Evolutionary conservation across 2,329 filamentous ascomycete genomes (phyloP).

Genomic region (Alternaria novae-zelandiae): DNA sequence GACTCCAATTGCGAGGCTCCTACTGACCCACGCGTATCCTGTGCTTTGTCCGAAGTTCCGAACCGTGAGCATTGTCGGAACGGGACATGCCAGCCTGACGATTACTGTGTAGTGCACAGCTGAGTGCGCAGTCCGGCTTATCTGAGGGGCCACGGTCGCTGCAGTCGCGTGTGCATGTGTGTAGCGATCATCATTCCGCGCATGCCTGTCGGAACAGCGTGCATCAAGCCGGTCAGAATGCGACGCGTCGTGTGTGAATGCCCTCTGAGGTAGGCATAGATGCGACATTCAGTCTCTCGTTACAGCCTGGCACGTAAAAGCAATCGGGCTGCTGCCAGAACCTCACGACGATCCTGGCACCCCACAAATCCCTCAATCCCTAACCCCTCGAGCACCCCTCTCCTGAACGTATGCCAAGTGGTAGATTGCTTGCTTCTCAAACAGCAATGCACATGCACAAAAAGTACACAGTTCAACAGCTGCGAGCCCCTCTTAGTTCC

Average conservation of each 20-base stretch:
- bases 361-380: background rate
- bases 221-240: background rate
- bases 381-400: background rate
- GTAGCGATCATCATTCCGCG: constrained; percentile 1
- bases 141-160: constrained; percentile 7
- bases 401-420: background rate
- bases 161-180: constrained; percentile 5
- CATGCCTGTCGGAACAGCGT: constrained; percentile 1
- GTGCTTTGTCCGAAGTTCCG: constrained; percentile 14
- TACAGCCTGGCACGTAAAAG: constrained; percentile 2
- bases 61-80: constrained; percentile 3
- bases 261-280: background rate
- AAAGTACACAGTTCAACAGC: constrained; percentile 8
- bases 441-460: background rate
- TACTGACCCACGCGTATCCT: constrained; percentile 21
- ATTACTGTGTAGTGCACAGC: background rate
- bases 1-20: constrained; percentile 22
- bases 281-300: background rate
- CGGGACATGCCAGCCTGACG: background rate
- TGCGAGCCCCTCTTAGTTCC: background rate
- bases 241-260: background rate
- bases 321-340: background rate
- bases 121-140: constrained; percentile 6
- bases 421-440: constrained; percentile 7
- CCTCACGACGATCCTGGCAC: background rate